Conservation (phyloP, 2,329 filamentous ascomycete genomes). For the Stachybotrys chlorohalonatus region DNA sequence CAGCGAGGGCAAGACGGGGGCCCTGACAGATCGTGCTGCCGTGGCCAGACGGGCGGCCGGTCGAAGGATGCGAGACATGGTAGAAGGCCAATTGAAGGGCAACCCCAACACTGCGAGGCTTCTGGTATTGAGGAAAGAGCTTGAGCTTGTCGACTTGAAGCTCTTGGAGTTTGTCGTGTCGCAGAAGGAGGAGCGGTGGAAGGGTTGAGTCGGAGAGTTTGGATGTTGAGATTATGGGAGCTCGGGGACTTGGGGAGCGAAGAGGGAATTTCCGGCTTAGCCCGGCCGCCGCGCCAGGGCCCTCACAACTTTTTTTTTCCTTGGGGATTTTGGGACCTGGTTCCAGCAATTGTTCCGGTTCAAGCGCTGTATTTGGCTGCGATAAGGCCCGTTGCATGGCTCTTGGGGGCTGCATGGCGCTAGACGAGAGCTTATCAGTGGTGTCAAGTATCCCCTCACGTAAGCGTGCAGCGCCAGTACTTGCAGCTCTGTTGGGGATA, state of each 20-base stretch:
- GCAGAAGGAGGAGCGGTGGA: background rate
- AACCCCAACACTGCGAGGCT: background rate
- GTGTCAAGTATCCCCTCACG: background rate
- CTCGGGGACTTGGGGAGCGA: conserved; percentile 5
- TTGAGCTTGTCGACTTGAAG: conserved; percentile 1
- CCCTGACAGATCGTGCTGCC: conserved; percentile 27
- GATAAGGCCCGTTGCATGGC: background rate
- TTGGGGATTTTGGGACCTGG: conserved; percentile 3
- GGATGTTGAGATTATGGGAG: conserved; percentile 3
- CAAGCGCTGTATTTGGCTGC: background rate
- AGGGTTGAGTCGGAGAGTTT: conserved; percentile 2
- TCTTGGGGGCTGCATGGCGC: background rate
- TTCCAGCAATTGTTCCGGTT: background rate
- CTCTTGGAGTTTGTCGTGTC: conserved; percentile 1
- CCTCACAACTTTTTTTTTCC: conserved; percentile 7
- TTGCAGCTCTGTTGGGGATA: background rate
- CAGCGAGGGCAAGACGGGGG: conserved; percentile 24
- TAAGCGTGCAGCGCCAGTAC: background rate
- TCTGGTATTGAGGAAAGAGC: background rate
- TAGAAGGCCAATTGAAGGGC: conserved; percentile 7
- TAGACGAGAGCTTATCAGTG: background rate
- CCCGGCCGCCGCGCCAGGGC: background rate
- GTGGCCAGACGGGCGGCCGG: conserved; percentile 39
- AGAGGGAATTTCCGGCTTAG: background rate
- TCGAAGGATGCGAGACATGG: conserved; percentile 44